Conservation (phyloP, 2,329 filamentous ascomycete genomes). For the Microcyclosporella mali region DNA sequence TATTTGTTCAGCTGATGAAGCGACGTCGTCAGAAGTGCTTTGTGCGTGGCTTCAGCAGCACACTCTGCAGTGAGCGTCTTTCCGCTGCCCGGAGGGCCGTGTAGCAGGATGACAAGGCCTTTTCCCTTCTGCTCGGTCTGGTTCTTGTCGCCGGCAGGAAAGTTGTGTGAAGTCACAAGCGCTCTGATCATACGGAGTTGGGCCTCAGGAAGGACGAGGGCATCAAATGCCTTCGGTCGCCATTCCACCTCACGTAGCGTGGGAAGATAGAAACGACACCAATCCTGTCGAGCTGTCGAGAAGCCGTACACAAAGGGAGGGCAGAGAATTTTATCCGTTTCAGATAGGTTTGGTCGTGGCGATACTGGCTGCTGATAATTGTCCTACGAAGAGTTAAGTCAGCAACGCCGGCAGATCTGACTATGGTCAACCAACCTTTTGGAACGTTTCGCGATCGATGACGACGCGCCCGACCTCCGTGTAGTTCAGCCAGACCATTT, state of each 20-base stretch:
- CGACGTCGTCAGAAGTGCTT: not conserved
- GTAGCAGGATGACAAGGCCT: slow-evolving; percentile 1
- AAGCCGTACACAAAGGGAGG: too few relatives aligned
- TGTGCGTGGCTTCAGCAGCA: slow-evolving; percentile 37
- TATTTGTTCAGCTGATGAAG: not conserved
- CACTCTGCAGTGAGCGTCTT: slow-evolving; percentile 50
- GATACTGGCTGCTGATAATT: too few relatives aligned
- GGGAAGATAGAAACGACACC: too few relatives aligned
- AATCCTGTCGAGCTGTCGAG: too few relatives aligned
- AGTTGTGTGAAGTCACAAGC: slow-evolving; percentile 1
- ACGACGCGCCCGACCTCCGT: too few relatives aligned
- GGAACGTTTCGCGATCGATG: too few relatives aligned
- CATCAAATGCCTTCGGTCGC: slow-evolving; percentile 1
- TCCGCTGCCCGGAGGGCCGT: slow-evolving; percentile 42
- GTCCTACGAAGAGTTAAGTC: too few relatives aligned
- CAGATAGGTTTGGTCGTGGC: too few relatives aligned
- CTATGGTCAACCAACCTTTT: too few relatives aligned
- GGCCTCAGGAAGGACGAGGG: not conserved
- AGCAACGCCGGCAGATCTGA: too few relatives aligned
- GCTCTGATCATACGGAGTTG: slow-evolving; percentile 1
- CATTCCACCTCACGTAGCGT: not conserved
- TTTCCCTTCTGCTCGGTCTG: not conserved
- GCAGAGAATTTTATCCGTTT: too few relatives aligned
- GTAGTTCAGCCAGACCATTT: too few relatives aligned
- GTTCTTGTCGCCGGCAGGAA: slow-evolving; percentile 1